Base-by-base conservation (phyloP, 371 early-diverging fungal species). In the Dipsacomyces acuminosporus region DNA sequence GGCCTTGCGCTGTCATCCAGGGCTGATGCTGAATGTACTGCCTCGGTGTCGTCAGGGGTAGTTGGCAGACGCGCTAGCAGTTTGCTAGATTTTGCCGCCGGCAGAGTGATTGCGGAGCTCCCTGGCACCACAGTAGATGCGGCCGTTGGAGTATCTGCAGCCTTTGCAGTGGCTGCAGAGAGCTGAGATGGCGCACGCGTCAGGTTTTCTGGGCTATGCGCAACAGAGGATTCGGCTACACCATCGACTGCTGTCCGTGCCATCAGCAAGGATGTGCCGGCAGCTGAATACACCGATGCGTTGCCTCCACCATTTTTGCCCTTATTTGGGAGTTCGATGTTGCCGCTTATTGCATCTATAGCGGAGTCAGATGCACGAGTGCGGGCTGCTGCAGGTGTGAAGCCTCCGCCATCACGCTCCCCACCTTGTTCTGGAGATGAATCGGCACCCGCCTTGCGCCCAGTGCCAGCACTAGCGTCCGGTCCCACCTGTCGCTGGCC, bases 31-130 rank as follows among this genome's bases (percentile, higher is more conserved):
- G 18, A 17, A 15, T 41, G 21, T 8, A 33, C 56, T 7, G 48
- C 43, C 35, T 61, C 67, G 17, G 63, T 59, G 45, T 26, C 62
- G 9, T 65, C 66, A 47, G 69, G 59, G 3, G 69, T 63, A 17
- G 50, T 59, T 1, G 69, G 64, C 6, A 69, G 33, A 3, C 48
- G 50, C 6, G 59, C 45, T 19, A 69, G 46, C 33, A 69, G 64
- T 38, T 11, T 48, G 25, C 15, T 38, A 21, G 30, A 30, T 30
- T 30, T 30, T 30, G 30, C 30, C 30, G 30, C 30, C 5, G 30
- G 30, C 30, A 30, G 30, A 11, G 30, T 30, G 30, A 30, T 11
- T 17, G 51, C 23, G 15, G 33, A 22, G 8, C 21, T 18, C 1
- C n/a, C 38, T 24, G 45, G 34, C 9, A 30, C 20, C 6, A 35